Base-by-base conservation (phyloP, 352 stramenopile species). In the Globisporangium cystogenes region DNA sequence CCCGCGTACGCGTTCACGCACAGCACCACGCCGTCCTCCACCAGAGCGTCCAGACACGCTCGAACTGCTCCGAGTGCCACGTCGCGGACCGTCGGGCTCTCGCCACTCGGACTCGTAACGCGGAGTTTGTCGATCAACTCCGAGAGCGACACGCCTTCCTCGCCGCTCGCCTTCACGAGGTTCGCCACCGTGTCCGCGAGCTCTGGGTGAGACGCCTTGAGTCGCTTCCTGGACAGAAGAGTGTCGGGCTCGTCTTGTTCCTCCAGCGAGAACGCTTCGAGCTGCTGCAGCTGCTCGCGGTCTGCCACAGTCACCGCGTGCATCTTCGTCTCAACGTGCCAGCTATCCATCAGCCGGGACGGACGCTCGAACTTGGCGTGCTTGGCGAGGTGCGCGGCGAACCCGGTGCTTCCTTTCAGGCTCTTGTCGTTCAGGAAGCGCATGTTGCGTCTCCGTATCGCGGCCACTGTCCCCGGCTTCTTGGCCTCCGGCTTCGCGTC, bases 291-390 rank as follows among this genome's bases (percentile, higher is more conserved):
- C 11, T 59, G n/a, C 1, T 73, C 50, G 24, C 62, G 45, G 18
- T 82, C 64, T 6, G 82, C 64, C 6, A 79, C 35, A 15, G 66
- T 72, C 35, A 85, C 66, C 20, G 68, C 71, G 33, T 70, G 60
- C 63, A 87, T 76, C 24, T 76, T 83, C 0, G 75, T 86, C 53
- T 87, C 76, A 12, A 92, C 82, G 45, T 72, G 74, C 82, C 82
- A 92, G 36, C 59, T 85, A 21, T 91, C 74, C 23, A 79, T 83
- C 27, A 88, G 53, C 60, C 78, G 67, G 2, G 75, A 77, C 1
- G 70, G 70, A 29, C 82, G 87, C 20, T 76, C 66, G 33, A 78
- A 78, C 27, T 68, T 76, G 3, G 87, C 62, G 23, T 77, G 76
- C 55, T 87, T 87, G 5, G 81, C 80, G 27, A 91, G 62, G 42